Base-by-base conservation (phyloP, 768 basidiomycete species). In the Tricholoma furcatifolium region DNA sequence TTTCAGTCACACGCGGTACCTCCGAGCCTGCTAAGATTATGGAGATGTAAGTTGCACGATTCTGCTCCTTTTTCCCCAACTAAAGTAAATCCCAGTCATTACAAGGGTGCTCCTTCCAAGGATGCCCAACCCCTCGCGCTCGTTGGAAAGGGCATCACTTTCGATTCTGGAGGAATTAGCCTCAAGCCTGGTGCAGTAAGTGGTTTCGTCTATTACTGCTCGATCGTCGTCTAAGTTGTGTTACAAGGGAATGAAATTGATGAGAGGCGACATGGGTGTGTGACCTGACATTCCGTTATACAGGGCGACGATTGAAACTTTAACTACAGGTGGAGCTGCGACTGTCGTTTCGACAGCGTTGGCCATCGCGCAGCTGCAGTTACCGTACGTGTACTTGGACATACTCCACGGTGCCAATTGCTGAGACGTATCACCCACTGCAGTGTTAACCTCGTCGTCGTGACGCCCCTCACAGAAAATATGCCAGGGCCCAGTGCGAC, bases 81-180 rank as follows among this genome's bases (percentile, higher is more conserved):
- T 52, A 48, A 38, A 38, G 38, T 46, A 35, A 36, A 4, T 18
- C 21, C n/a, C 46, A 92, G 89, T 50, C 86, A 88, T 68, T 95
- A 95, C 78, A 85, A 85, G 30, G 91, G 91, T n/a, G 85, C 81
- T 1, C 64, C 78, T 2, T 69, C 76, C 51, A 72, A 76, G 56
- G 69, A 77, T 45, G 83, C 73, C 0, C 74, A 74, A 48, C 91
- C 90, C 3, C 73, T 91, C 12, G 86, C 83, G 2, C 76, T 91
- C 54, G 89, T 94, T 32, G 92, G 92, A 31, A 93, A 94, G 66
- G 92, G 92, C 55, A 85, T 94, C 64, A 93, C 91, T 14, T 95
- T 94, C 58, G 91, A 95, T 67, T 83, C 84, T 2, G 91, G 91
- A 75, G 91, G 91, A 59, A 93, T 93, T 67, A 88, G 86, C 54